Evolutionary conservation across 2,329 filamentous ascomycete genomes (phyloP), one percentile per base, ranked within the genome.

Genomic region (Xylaria multiplex): DNA sequence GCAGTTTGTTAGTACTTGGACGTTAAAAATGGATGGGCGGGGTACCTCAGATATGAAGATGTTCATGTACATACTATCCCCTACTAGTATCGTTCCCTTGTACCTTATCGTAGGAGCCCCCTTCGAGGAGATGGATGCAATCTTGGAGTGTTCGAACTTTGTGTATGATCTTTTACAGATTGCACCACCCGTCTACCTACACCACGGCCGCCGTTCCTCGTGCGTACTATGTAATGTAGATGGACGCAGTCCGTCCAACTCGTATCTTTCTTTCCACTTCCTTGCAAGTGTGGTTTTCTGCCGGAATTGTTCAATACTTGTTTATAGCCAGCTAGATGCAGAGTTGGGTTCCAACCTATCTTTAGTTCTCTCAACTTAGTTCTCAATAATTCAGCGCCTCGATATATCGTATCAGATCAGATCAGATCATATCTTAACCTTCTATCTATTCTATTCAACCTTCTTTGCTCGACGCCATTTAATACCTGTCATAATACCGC

Each of bases 231-330:
- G 16, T 53, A 22, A 35, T n/a, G 48, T 40, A 59, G 63, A 35
- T 16, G 48, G 46, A 58, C 53, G 46, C 45, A 58, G 58, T 59
- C 46, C 58, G 63, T 58, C 63, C 63, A 65, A 62, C 53, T 65
- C 58, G 63, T 49, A 24, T 49, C 48, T 42, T 48, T 62, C 43
- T 35, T 58, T 65, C 40, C 22, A 55, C 48, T 57, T n/a, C 19
- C 14, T 27, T 27, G 27, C 27, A 27, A 46, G 37, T 32, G 50
- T 32, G 6, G 46, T 45, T 40, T 40, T 22, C 16, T 60, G 19
- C 13, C 14, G 22, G 9, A 24, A n/a, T 49, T 35, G 43, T 49
- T 42, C 42, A 55, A 37, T 42, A 43, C 27, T 14, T 37, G 11
- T 14, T n/a, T 24, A 43, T 16, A 30, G 13, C 53, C 49, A 19